Conservation (phyloP, 1,284 basidiomycete genomes). For the Cystobasidiaceae sp. region DNA sequence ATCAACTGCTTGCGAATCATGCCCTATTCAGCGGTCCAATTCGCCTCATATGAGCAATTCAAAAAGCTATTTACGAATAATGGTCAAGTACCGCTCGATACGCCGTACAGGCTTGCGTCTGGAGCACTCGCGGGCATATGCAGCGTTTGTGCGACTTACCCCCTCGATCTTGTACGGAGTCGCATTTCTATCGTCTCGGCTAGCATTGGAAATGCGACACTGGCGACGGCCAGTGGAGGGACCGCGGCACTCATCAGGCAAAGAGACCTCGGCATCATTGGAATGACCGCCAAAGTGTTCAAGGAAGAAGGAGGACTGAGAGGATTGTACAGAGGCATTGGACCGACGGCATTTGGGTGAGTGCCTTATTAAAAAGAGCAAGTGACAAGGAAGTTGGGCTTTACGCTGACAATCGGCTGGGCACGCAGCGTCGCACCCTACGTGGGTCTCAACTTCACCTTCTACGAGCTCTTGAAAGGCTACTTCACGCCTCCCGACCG, state of each 20-base stretch:
- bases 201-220: conserved; percentile 14
- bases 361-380: no score
- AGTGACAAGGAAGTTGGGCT: no score
- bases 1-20: conserved; percentile 42
- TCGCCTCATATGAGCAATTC: conserved; percentile 48
- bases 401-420: no score
- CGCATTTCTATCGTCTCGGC: conserved; percentile 43
- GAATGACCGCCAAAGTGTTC: conserved; percentile 47
- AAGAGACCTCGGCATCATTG: conserved; percentile 44
- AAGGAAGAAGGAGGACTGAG: conserved; percentile 48
- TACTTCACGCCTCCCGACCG: conserved; percentile 31
- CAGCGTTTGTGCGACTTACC: conserved; percentile 40
- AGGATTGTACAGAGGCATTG: conserved; percentile 47
- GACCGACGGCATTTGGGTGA: conserved; percentile 43
- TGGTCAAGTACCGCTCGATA: conserved; percentile 37
- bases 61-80: conserved; percentile 39
- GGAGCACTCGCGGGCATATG: conserved; percentile 41
- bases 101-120: conserved; percentile 36
- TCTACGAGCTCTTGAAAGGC: conserved; percentile 41
- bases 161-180: conserved; percentile 47
- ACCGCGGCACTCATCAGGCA: conserved; percentile 17
- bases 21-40: conserved; percentile 45
- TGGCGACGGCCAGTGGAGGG: not conserved
- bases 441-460: conserved; percentile 39
- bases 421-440: conserved; percentile 35